phyloP scores from a whole-genome alignment of 2,329 filamentous ascomycete species.

The Conoideocrella luteorostrata region DNA sequence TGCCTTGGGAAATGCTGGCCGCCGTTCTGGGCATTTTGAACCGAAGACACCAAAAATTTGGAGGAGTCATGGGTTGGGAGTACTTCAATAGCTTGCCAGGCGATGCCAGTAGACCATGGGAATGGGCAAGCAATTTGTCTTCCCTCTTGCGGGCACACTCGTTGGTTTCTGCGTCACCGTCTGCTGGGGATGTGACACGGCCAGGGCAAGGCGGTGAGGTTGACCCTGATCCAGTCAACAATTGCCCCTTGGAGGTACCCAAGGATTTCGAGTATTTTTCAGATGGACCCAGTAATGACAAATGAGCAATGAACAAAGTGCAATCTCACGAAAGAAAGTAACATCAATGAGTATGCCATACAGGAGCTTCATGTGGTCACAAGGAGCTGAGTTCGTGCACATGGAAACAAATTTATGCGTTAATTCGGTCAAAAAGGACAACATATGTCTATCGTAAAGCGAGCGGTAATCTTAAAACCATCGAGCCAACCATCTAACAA shows the following conservation, averaged over 20 bases:
- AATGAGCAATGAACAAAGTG: background rate
- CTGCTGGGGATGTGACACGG: background rate
- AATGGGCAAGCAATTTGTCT: constrained; percentile 70
- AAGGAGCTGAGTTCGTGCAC: background rate
- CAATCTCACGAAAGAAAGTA: background rate
- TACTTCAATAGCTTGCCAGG: constrained; percentile 79
- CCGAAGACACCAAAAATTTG: constrained; percentile 60
- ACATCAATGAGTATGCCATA: background rate
- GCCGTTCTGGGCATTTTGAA: constrained; percentile 35
- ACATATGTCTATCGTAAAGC: constrained; percentile 13
- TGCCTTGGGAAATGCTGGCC: constrained; percentile 40
- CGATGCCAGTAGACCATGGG: constrained; percentile 57
- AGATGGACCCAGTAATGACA: constrained; percentile 10
- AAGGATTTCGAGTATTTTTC: constrained; percentile 19
- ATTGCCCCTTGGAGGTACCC: constrained; percentile 12
- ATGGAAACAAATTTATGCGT: constrained; percentile 7
- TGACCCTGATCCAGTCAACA: constrained; percentile 16
- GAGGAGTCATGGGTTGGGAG: constrained; percentile 92
- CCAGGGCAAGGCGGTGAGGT: constrained; percentile 9
- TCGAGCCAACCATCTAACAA: constrained; percentile 9
- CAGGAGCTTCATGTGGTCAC: background rate
- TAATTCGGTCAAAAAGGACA: constrained; percentile 8
- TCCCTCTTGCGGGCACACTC: constrained; percentile 27
- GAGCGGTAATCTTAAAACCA: constrained; percentile 10
- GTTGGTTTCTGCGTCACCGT: constrained; percentile 11